Evolutionary conservation across 805 yeast genomes (phyloP).

Genomic region (Kodamaea hsintzibuensis): DNA sequence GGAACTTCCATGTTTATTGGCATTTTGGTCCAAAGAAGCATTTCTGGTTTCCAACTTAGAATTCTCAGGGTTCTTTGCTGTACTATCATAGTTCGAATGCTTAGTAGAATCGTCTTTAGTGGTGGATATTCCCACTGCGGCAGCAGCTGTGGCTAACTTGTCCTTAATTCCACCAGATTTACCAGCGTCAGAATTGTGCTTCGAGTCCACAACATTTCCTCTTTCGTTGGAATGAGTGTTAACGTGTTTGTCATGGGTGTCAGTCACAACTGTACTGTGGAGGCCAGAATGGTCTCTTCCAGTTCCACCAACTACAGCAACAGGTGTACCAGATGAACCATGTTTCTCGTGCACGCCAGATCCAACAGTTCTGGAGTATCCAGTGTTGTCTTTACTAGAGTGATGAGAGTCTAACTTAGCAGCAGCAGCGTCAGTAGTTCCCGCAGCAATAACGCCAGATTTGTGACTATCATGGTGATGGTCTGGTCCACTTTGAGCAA

Average conservation of each 20-base stretch:
- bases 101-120: background rate
- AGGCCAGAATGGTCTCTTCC: background rate
- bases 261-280: background rate
- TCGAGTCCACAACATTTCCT: background rate
- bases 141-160: conserved; percentile 4
- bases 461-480: background rate
- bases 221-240: background rate
- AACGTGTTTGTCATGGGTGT: background rate
- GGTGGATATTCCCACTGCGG: conserved; percentile 7
- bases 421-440: conserved; percentile 8
- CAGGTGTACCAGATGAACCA: conserved; percentile 10
- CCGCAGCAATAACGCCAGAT: conserved; percentile 5
- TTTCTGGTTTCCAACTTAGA: too few species aligned
- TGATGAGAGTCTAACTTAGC: background rate
- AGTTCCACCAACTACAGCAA: conserved; percentile 8
- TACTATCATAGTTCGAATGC: background rate
- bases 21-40: too few species aligned
- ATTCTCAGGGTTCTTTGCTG: too few species aligned
- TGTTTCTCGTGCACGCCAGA: too few species aligned
- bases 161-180: background rate
- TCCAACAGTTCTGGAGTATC: too few species aligned
- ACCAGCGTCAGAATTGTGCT: background rate
- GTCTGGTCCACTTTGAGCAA: background rate
- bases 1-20: too few species aligned
- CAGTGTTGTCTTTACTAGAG: too few species aligned